phyloP scores from a whole-genome alignment of 2,329 filamentous ascomycete species.

The Colletotrichum paranaense region DNA sequence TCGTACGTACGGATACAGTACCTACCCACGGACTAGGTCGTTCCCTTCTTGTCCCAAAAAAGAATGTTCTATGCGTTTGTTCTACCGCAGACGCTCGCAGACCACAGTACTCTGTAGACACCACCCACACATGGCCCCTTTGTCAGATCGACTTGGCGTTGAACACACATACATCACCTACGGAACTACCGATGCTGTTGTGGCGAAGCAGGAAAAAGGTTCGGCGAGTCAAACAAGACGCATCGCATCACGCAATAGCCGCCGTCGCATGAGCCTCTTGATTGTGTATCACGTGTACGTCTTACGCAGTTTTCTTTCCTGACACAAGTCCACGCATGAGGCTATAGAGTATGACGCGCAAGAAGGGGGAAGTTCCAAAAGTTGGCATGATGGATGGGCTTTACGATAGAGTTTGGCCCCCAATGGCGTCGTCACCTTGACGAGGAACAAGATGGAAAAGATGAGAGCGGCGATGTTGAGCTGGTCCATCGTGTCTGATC shows the following conservation, averaged over 20 bases:
- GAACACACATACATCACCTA: not conserved
- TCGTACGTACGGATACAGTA: not conserved
- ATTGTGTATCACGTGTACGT: not conserved
- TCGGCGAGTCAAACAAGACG: not conserved
- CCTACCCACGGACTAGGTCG: not conserved
- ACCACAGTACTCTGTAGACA: not conserved
- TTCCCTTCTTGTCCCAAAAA: not conserved
- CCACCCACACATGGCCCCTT: not conserved
- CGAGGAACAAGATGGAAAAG: not conserved
- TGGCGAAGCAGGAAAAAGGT: not conserved
- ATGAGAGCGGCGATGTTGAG: not conserved
- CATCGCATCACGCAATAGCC: not conserved
- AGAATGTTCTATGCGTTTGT: slow-evolving; percentile 17
- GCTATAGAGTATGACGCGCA: not conserved
- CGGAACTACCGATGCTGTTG: not conserved
- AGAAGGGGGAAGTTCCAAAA: not conserved
- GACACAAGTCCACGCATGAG: not conserved
- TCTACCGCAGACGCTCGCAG: not conserved
- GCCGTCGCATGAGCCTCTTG: not conserved
- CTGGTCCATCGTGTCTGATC: not conserved
- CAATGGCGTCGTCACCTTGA: not conserved
- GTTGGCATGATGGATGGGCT: not conserved
- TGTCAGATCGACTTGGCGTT: not conserved
- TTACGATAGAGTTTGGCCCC: not conserved
- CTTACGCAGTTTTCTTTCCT: not conserved